Percentiles rank a stretch among this genome's conserved stretches.
Evolutionary conservation across 2,329 filamentous ascomycete genomes (phyloP).

Genomic region (Exserohilum turcica): DNA sequence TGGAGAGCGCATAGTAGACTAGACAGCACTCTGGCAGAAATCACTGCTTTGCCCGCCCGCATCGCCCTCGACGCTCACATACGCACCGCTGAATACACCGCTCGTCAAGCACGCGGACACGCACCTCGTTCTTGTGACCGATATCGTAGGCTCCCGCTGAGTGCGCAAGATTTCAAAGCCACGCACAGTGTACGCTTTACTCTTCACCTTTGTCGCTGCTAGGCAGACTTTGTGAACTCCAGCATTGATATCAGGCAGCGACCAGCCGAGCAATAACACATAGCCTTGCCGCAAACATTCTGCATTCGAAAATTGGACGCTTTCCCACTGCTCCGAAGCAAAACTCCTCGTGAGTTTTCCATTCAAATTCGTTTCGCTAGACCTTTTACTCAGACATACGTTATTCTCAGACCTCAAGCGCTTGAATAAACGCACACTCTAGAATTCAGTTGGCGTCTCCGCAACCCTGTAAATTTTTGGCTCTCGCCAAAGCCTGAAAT

Average conservation of each 20-base stretch:
- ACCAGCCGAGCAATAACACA: neutral
- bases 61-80: neutral
- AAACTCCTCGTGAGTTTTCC: neutral
- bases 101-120: conserved; percentile 3
- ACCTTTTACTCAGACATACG: neutral
- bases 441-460: neutral
- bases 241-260: conserved; percentile 15
- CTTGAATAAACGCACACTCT: neutral
- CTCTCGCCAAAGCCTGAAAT: neutral
- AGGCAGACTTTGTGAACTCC: conserved; percentile 3
- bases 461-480: neutral
- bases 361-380: neutral
- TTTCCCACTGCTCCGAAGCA: neutral
- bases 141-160: conserved; percentile 5
- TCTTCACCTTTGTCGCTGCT: neutral
- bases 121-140: conserved; percentile 10
- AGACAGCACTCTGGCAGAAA: neutral
- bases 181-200: conserved; percentile 1
- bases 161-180: conserved; percentile 10
- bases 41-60: neutral
- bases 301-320: neutral
- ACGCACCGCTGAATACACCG: conserved; percentile 17
- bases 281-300: neutral
- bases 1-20: neutral
- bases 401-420: neutral